These are phyloP conservation scores for Rhodotorula graminis DNA, from an alignment of 768 basidiomycete species.

Conservation along the genomic window DNA sequence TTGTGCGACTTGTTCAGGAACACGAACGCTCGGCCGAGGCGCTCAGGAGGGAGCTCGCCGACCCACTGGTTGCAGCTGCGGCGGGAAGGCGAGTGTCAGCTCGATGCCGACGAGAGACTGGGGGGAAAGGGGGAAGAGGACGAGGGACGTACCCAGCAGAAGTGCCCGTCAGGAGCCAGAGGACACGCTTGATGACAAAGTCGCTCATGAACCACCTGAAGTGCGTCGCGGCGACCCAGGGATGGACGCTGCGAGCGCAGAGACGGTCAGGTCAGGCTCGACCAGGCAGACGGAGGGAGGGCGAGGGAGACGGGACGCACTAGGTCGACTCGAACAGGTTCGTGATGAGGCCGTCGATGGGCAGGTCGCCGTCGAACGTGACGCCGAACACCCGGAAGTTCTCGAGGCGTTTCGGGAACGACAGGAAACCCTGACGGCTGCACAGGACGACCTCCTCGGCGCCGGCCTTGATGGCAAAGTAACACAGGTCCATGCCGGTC, in stretches of 20 bases:
- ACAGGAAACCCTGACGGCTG: slow-evolving; percentile 58
- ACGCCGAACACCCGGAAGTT: slow-evolving; percentile 57
- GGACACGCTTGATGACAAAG: slow-evolving; percentile 58
- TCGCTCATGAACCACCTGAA: slow-evolving; percentile 56
- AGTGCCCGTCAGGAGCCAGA: slow-evolving; percentile 60
- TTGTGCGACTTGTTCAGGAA: slow-evolving; percentile 60
- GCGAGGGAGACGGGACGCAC: neutral
- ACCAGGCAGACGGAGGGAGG: neutral
- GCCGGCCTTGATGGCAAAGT: slow-evolving; percentile 52
- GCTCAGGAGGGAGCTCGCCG: slow-evolving; percentile 56
- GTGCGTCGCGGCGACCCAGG: slow-evolving; percentile 58
- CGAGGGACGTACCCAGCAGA: slow-evolving; percentile 16
- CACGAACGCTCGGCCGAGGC: slow-evolving; percentile 60
- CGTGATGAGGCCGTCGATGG: slow-evolving; percentile 54
- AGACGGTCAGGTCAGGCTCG: too few relatives aligned
- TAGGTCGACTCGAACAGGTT: slow-evolving; percentile 56
- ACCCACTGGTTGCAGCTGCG: slow-evolving; percentile 59
- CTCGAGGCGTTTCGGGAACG: slow-evolving; percentile 57
- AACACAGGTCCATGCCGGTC: slow-evolving; percentile 60
- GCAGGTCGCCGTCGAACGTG: slow-evolving; percentile 49
- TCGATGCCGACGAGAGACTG: slow-evolving; percentile 23
- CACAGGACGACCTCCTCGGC: slow-evolving; percentile 57
- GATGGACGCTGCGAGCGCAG: slow-evolving; percentile 49
- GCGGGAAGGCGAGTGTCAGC: slow-evolving; percentile 45
- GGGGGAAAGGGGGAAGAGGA: neutral